phyloP scores from a whole-genome alignment of 805 yeast genomes.

The Saturnispora hagleri region DNA sequence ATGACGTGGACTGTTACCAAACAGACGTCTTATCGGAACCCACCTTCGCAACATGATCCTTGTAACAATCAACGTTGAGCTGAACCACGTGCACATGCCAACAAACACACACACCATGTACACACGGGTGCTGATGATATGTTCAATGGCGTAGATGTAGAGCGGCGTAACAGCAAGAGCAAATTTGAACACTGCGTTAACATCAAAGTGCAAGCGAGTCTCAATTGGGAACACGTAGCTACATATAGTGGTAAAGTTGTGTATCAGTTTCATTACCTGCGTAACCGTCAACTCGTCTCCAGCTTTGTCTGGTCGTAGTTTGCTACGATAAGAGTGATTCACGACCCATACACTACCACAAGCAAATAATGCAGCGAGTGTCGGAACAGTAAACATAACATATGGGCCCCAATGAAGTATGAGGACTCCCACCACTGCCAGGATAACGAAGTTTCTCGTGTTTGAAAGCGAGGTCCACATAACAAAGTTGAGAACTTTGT shows the following conservation, averaged over 20 bases:
- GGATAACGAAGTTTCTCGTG: constrained; percentile 35
- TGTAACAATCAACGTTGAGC: constrained; percentile 34
- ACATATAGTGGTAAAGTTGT: constrained; percentile 35
- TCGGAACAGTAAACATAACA: constrained; percentile 31
- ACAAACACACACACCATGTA: constrained; percentile 30
- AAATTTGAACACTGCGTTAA: constrained; percentile 16
- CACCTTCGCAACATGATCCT: not conserved
- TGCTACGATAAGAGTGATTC: constrained; percentile 29
- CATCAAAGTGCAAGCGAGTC: constrained; percentile 11
- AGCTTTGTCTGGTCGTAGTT: not conserved
- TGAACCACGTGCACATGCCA: constrained; percentile 34
- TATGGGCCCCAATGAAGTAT: constrained; percentile 37
- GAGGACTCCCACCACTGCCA: constrained; percentile 31
- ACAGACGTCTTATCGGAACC: not conserved
- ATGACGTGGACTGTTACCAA: not conserved
- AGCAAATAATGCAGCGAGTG: constrained; percentile 28
- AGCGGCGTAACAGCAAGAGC: constrained; percentile 35
- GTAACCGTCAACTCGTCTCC: constrained; percentile 39
- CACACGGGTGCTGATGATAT: constrained; percentile 27
- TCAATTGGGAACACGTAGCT: constrained; percentile 26
- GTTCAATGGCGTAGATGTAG: constrained; percentile 30
- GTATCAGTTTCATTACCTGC: constrained; percentile 39
- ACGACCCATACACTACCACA: constrained; percentile 38
- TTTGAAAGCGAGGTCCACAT: constrained; percentile 50
- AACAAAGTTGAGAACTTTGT: constrained; percentile 34